Percentiles rank a stretch among this genome's conserved stretches.
Evolutionary conservation across 345 rosid genomes (phyloP).

Genomic region (Eucalyptus pumila): DNA sequence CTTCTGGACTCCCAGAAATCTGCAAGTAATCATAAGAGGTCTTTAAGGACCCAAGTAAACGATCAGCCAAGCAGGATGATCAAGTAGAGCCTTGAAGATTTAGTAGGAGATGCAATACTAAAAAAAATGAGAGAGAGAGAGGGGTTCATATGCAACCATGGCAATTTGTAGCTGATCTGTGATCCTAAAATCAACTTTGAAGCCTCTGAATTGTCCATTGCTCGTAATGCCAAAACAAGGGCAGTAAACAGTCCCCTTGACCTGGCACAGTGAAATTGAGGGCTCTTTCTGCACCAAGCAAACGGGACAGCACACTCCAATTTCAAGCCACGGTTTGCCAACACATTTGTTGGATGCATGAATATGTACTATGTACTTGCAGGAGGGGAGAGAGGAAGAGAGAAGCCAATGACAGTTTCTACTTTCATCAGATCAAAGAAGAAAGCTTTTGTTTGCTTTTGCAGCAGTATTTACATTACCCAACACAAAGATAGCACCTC

Average conservation of each 20-base stretch:
- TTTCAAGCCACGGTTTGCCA: neutral
- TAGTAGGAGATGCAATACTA: neutral
- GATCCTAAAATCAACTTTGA: neutral
- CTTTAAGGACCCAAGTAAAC: neutral
- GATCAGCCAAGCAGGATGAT: neutral
- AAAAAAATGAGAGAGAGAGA: neutral
- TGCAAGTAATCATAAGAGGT: neutral
- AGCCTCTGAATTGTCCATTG: neutral
- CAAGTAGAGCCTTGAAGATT: neutral
- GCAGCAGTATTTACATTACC: slow-evolving; percentile 95
- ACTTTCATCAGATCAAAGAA: neutral
- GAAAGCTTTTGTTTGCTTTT: slow-evolving; percentile 55
- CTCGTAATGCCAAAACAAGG: neutral
- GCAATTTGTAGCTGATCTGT: neutral
- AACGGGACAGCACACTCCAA: neutral
- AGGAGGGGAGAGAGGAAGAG: neutral
- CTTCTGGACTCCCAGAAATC: slow-evolving; percentile 92
- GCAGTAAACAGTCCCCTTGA: neutral
- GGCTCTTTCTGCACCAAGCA: neutral
- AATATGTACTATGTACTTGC: neutral
- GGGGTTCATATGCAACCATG: neutral
- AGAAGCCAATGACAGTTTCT: neutral
- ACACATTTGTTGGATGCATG: neutral
- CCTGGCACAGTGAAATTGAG: neutral
- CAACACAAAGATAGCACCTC: slow-evolving; percentile 80